phyloP scores from a whole-genome alignment of 78 protist species.

The Monosiga brevicollis region DNA sequence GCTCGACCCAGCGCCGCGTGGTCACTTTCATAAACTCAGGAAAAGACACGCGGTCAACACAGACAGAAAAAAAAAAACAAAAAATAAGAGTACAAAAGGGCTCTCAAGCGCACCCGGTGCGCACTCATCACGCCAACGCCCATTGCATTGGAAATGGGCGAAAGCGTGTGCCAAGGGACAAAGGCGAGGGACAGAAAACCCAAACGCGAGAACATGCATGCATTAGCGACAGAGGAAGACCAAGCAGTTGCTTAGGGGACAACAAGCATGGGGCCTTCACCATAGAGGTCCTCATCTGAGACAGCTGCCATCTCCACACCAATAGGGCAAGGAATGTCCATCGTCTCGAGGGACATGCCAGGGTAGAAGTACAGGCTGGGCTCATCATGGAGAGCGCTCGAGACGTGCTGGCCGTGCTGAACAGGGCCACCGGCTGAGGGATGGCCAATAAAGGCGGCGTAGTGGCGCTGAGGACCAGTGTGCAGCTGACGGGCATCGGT shows the following conservation, averaged over 20 bases:
- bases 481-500: neutral
- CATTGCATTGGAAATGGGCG: no score
- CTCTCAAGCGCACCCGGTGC: no score
- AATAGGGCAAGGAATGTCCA: neutral
- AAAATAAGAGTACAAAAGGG: no score
- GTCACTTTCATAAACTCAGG: no score
- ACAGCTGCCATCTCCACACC: neutral
- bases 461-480: neutral
- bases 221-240: neutral
- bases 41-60: no score
- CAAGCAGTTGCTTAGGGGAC: neutral
- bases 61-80: no score
- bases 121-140: no score
- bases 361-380: neutral
- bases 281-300: neutral
- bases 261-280: neutral
- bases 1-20: no score
- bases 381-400: neutral
- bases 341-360: neutral
- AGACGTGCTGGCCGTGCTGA: neutral
- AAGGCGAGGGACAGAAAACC: neutral
- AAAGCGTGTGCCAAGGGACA: neutral
- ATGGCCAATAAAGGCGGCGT: neutral
- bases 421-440: neutral
- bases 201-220: neutral